phyloP scores from a whole-genome alignment of 495 filamentous ascomycete species.

The Trichoderma asperelloides region DNA sequence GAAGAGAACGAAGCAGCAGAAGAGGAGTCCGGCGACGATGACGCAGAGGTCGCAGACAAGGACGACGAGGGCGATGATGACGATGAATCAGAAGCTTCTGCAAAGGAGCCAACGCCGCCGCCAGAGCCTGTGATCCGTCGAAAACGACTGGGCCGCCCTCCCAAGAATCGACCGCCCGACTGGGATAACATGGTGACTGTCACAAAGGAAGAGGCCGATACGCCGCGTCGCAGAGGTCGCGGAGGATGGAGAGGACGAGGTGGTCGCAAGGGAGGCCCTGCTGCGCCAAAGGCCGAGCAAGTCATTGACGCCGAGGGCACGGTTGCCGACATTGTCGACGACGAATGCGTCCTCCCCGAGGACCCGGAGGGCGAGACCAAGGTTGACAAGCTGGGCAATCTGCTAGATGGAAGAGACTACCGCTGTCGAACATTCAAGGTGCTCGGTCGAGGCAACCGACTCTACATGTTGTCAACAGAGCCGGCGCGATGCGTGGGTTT shows the following conservation, averaged over 20 bases:
- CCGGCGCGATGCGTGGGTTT: conserved; percentile 95
- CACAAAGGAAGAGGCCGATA: conserved; percentile 43
- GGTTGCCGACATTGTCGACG: conserved; percentile 79
- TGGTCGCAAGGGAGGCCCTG: conserved; percentile 66
- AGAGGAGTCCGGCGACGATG: conserved; percentile 29
- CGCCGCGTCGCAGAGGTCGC: conserved; percentile 58
- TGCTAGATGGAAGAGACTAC: conserved; percentile 78
- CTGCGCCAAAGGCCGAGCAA: conserved; percentile 58
- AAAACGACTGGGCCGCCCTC: conserved; percentile 74
- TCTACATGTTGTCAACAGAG: conserved; percentile 98
- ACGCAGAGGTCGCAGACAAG: conserved; percentile 21
- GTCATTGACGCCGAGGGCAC: conserved; percentile 93
- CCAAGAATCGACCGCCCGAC: conserved; percentile 71
- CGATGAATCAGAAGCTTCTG: conserved; percentile 23
- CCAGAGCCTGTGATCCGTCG: conserved; percentile 56
- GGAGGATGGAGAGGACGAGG: conserved; percentile 59
- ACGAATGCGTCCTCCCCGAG: conserved; percentile 82
- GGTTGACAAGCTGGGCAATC: conserved; percentile 76
- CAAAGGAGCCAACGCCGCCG: conserved; percentile 41
- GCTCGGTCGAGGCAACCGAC: conserved; percentile 65
- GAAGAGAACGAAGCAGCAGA: conserved; percentile 29
- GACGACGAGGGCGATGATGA: conserved; percentile 28
- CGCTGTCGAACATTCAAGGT: conserved; percentile 91
- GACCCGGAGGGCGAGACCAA: conserved; percentile 86
- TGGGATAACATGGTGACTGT: conserved; percentile 57